Evolutionary conservation across 2,329 filamentous ascomycete genomes (phyloP), one percentile per base, ranked within the genome.

Genomic region (Fusarium sp.): DNA sequence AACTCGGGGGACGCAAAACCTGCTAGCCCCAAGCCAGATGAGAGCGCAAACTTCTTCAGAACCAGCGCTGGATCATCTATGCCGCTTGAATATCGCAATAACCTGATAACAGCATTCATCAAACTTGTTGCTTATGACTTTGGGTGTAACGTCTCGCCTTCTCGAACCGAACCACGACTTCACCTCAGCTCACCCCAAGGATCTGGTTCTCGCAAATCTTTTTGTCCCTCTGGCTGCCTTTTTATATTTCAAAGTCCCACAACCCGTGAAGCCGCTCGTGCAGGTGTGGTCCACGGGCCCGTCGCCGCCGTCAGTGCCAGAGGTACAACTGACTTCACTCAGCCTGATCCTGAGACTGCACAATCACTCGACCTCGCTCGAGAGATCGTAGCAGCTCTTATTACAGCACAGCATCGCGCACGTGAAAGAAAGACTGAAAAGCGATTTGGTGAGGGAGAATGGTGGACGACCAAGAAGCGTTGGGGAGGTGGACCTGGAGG

Each of bases 61-160:
- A 87, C 85, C 5, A 83, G 82, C 15, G 76, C 84, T 4, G 89
- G 90, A 14, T 79, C 81, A n/a, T 81, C 85, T 50, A 90, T 91
- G 84, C 89, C 89, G 2, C 76, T 85, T 11, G 88, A 91, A 54
- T 86, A 84, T 73, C 87, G 90, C 35, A 86, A 89, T 60, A 84
- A 84, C 59, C 82, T 91, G n/a, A 72, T 90, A 17, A 84, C 86
- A 5, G 85, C 89, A 39, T 91, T 91, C 62, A 79, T 91, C 62
- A 91, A 91, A 78, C 84, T 92, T 8, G 85, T 92, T 20, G 86
- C 89, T 22, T 92, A 91, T 75, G 89, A 91, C 70, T 92, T 91
- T 78, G 88, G 89, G 55, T 91, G 90, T 79, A 91, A 87, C 72
- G 86, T 90, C 53, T 83, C 84, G 5, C 83, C 86, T 31, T 82